Base-by-base conservation (phyloP, 495 filamentous ascomycete species). In the Aspergillus baeticus region DNA sequence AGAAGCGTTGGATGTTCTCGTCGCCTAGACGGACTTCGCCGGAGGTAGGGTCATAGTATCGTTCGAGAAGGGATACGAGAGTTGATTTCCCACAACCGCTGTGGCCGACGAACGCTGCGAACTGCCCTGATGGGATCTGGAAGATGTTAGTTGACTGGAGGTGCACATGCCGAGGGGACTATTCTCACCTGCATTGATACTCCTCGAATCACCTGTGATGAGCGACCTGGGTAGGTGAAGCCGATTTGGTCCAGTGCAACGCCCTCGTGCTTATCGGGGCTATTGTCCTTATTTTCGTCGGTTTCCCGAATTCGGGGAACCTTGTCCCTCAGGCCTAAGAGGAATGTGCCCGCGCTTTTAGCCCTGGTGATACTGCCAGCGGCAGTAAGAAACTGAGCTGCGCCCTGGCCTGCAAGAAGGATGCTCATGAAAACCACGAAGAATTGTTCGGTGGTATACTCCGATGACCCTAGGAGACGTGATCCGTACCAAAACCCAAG, bases 401-500 rank as follows among this genome's bases (percentile, higher is more conserved):
- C 91, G 13, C 87, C 87, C 63, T 94, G 90, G 1, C 89, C 83
- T 58, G 89, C 88, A 63, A 92, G 92, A 54, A 93, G 85, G 62
- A 93, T 80, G 31, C 89, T 77, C 34, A 81, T 74, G 74, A 92
- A 96, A 57, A 87, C 88, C 54, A 96, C 73, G 69, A 96, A 96
- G 77, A 95, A 96, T 48, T 87, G 85, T 63, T 89, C 86, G 65
- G 89, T 80, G 52, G 74, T 65, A 60, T 89, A 90, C 67, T 96
- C 87, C 20, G 66, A 57, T 26, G 79, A 78, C 13, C 79, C 82
- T 37, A 96, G 86, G 34, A 94, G 77, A 2, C 80, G 85, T 31
- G 91, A 91, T 41, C 92, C 92, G 62, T 94, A 96, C 91, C 91
- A 96, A 75, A 96, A 96, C 1, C 87, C 91, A n/a, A 96, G 84